Base-by-base conservation (phyloP, 306 rosid species). In the Castanea crenata region DNA sequence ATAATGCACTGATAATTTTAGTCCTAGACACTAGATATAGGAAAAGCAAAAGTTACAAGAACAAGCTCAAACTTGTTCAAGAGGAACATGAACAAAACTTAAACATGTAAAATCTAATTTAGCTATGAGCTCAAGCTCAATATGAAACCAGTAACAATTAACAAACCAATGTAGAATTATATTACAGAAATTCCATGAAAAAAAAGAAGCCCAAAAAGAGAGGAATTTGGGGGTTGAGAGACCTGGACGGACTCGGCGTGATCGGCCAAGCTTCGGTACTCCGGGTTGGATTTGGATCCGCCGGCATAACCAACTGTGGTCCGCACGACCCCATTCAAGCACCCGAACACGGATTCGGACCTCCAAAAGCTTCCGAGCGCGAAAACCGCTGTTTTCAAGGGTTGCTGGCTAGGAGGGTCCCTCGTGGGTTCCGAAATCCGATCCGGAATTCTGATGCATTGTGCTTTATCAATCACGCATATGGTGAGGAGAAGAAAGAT, bases 341-440 rank as follows among this genome's bases (percentile, higher is more conserved):
- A 92, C 5, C 99, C 98, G 34, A 95, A 95, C 5, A 90, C 91
- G 34, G 97, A 89, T 83, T 95, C 99, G 8, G 99, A 91, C 87
- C 98, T 89, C 99, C 98, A 95, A 91, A 95, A 92, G 86, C 99
- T 83, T 59, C 99, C 98, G 38, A 95, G 90, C 73, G 99, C 89
- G 82, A 95, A 95, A 74, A 89, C 90, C 3, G 96, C 93, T 0
- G 86, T 85, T 73, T 83, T 86, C 76, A 91, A 67, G 73, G 79
- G 85, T 11, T 75, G 83, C 76, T 81, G 80, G 78, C 72, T 85
- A 7, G 88, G 79, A 20, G 29, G 75, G 46, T 79, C 78, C 74
- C 77, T 83, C 34, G 78, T 41, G 32, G 88, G 19, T 55, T 83
- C 87, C 21, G 83, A 21, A 79, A 76, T 83, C 82, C 88, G 97